These are phyloP conservation scores for Penicillium occitanis DNA, from an alignment of 2,329 filamentous ascomycete species.

Conservation along the genomic window DNA sequence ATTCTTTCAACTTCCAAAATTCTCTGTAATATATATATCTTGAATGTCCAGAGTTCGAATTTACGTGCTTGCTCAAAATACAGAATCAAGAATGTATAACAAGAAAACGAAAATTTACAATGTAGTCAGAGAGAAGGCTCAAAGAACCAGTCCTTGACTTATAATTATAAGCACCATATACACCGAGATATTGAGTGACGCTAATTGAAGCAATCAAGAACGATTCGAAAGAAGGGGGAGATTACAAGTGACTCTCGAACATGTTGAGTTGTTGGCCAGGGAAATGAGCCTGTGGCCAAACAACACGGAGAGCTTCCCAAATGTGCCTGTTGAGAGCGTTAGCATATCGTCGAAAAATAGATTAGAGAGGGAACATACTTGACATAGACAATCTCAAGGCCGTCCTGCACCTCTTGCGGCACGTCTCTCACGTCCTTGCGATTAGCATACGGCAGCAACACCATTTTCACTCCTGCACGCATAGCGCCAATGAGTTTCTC, in stretches of 20 bases:
- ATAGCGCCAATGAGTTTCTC: conserved; percentile 96
- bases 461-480: conserved; percentile 90
- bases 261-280: conserved; percentile 69
- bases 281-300: conserved; percentile 91
- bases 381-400: conserved; percentile 85
- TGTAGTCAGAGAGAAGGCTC: not conserved
- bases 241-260: conserved; percentile 74
- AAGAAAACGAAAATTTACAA: not conserved
- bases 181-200: conserved; percentile 10
- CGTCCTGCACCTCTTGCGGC: conserved; percentile 82
- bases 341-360: conserved; percentile 23
- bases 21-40: conserved; percentile 8
- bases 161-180: conserved; percentile 13
- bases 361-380: conserved; percentile 57
- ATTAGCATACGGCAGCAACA: conserved; percentile 83
- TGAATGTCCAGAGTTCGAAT: not conserved
- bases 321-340: conserved; percentile 65
- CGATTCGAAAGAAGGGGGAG: not conserved
- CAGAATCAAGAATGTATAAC: not conserved
- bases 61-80: conserved; percentile 2
- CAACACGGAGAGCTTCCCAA: conserved; percentile 85
- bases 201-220: conserved; percentile 10
- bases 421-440: conserved; percentile 89
- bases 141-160: too few relatives aligned
- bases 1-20: not conserved